These are phyloP conservation scores for Elaeis guineensis DNA, from an alignment of 176 grass and related monocot species.

Conservation along the genomic window DNA sequence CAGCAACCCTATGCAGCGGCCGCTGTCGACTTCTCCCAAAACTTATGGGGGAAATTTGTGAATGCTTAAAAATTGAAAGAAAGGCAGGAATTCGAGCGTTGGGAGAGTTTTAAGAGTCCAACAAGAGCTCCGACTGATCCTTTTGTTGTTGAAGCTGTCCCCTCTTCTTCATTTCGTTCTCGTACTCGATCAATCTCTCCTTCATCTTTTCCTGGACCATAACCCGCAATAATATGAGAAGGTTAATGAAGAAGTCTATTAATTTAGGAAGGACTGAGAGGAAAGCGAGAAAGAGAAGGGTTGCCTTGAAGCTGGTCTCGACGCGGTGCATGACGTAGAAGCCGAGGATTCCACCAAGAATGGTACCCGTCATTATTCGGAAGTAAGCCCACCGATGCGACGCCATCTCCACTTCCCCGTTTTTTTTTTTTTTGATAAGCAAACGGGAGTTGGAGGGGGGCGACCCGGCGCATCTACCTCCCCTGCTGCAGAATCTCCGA, in stretches of 20 bases:
- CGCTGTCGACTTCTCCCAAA: too few relatives aligned
- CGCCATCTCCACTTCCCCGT: conserved; percentile 15
- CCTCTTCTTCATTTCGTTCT: conserved; percentile 53
- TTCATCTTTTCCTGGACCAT: conserved; percentile 60
- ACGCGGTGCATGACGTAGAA: conserved; percentile 89
- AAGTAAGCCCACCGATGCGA: conserved; percentile 54
- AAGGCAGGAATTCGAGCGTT: too few relatives aligned
- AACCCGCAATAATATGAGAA: too few relatives aligned
- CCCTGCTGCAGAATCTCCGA: too few relatives aligned
- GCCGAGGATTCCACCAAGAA: conserved; percentile 62
- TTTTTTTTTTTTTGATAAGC: too few relatives aligned
- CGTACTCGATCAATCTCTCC: conserved; percentile 60
- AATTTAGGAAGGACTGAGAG: not conserved
- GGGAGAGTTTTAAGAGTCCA: conserved; percentile 35
- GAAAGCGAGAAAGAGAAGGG: not conserved
- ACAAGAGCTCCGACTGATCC: conserved; percentile 46
- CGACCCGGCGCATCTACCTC: too few relatives aligned
- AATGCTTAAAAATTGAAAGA: too few relatives aligned
- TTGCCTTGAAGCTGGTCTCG: conserved; percentile 74
- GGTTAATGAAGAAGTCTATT: too few relatives aligned
- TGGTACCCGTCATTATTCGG: conserved; percentile 60
- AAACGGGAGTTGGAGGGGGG: too few relatives aligned
- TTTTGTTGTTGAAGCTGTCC: conserved; percentile 23
- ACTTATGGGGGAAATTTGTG: too few relatives aligned
- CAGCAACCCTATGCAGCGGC: too few relatives aligned